Base-by-base conservation (phyloP, 169 alveolate species). In the Babesia gibsoni region DNA sequence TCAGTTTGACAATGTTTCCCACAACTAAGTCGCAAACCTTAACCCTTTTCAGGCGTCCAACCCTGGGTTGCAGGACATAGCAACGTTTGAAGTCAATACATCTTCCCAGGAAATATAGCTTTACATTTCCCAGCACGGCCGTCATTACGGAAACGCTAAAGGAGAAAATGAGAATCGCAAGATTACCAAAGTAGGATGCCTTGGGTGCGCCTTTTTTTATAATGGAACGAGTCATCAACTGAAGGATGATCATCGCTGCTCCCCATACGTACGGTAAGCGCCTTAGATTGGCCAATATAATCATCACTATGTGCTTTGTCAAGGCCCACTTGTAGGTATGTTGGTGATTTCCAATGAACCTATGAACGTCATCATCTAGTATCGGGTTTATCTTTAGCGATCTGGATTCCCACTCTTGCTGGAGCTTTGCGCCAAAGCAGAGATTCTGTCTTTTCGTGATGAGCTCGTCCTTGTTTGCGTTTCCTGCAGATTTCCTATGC, bases 331-430 rank as follows among this genome's bases (percentile, higher is more conserved):
- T 14, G 25, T 65, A 73, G 2, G 73, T 67, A 37, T 79, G 84
- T 32, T 68, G 88, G 43, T 52, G 70, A 58, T 88, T 88, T 32
- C 88, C 32, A 49, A 84, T 70, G 39, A 88, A 88, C 14, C 91
- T 52, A 46, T 82, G 61, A 29, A 84, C 23, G 46, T 88, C 93
- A 45, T 84, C 90, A 30, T 74, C 42, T 43, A 67, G 74, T 0
- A 77, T 79, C 39, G 93, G 93, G 56, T 88, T 88, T 25, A 88
- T 88, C 69, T 88, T 79, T 25, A 88, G 54, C 41, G 78, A 68
- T 56, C 93, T 20, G 25, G 88, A 73, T 59, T 88, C 89, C 93
- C 93, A 88, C 52, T 73, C 83, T 18, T 91, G 91, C 58, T 82
- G 89, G 41, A 82, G 65, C 58, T 88, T 84, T 18, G 93, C 65